Percentiles rank a stretch among this genome's conserved stretches.
These are phyloP conservation scores for Russula brevipes DNA, from an alignment of 768 basidiomycete genomes.

Conservation along the genomic window DNA sequence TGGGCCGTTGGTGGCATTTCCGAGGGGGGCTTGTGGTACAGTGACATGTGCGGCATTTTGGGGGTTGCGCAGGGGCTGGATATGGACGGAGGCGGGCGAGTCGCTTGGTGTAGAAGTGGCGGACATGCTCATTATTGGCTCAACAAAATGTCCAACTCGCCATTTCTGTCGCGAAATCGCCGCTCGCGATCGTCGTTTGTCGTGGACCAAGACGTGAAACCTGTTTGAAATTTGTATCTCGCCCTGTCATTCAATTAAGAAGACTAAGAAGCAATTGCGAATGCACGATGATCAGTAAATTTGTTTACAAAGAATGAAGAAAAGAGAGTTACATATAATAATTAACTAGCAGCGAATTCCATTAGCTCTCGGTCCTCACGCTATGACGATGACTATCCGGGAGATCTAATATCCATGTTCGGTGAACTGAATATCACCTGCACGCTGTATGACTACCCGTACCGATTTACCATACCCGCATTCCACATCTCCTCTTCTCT, in stretches of 20 bases:
- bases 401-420: slow-evolving; percentile 7
- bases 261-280: too few species aligned
- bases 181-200: too few species aligned
- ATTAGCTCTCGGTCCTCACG: neutral
- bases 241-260: too few species aligned
- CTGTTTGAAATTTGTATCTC: too few species aligned
- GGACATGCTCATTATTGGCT: slow-evolving; percentile 38
- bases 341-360: neutral
- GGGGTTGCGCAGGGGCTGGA: slow-evolving; percentile 85
- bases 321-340: too few species aligned
- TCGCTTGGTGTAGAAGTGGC: slow-evolving; percentile 54
- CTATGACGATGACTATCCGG: slow-evolving; percentile 6
- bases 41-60: slow-evolving; percentile 72
- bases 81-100: slow-evolving; percentile 51
- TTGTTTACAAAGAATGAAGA: too few species aligned
- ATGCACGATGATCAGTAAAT: too few species aligned
- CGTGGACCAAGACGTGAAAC: too few species aligned
- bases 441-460: slow-evolving; percentile 13
- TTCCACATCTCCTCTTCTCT: neutral
- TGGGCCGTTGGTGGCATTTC: slow-evolving; percentile 53
- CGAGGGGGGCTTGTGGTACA: slow-evolving; percentile 74
- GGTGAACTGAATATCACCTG: neutral
- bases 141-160: too few species aligned
- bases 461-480: neutral
- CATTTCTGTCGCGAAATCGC: too few species aligned